A percentile compares a stretch with the other conserved stretches of the same genome.
These are phyloP conservation scores for Euphorbia schlechtendalii DNA, from an alignment of 441 rosid genomes.

Conservation along the genomic window DNA sequence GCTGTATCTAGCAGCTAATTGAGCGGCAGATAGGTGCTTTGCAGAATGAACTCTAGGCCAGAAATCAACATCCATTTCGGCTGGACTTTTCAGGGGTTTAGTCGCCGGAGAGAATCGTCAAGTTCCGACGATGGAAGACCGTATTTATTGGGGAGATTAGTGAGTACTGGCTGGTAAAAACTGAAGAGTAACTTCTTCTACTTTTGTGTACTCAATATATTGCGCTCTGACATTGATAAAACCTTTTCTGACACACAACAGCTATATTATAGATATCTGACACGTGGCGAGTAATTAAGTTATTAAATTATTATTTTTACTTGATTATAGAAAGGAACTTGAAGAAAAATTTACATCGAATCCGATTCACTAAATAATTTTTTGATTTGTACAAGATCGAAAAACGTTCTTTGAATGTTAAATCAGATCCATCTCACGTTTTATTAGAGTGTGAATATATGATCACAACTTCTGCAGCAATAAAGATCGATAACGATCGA, in stretches of 20 bases:
- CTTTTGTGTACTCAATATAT: conserved; percentile 3
- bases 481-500: too few species aligned
- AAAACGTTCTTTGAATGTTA: too few species aligned
- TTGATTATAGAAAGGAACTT: not conserved
- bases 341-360: too few species aligned
- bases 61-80: conserved; percentile 39
- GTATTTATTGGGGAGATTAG: not conserved
- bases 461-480: too few species aligned
- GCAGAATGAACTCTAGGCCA: conserved; percentile 31
- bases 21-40: conserved; percentile 31
- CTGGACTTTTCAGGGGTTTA: conserved; percentile 7
- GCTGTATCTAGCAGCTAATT: conserved; percentile 23
- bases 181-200: not conserved
- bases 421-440: too few species aligned
- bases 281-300: conserved; percentile 21
- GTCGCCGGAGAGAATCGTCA: too few species aligned
- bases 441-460: too few species aligned
- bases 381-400: too few species aligned
- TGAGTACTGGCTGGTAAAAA: not conserved
- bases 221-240: conserved; percentile 9
- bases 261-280: conserved; percentile 19
- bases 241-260: conserved; percentile 21
- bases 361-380: too few species aligned
- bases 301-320: not conserved
- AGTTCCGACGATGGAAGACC: not conserved